Percentiles rank a stretch among this genome's conserved stretches.
Evolutionary conservation across 2,329 filamentous ascomycete genomes (phyloP).

Genomic region (Fusarium verrucosum): DNA sequence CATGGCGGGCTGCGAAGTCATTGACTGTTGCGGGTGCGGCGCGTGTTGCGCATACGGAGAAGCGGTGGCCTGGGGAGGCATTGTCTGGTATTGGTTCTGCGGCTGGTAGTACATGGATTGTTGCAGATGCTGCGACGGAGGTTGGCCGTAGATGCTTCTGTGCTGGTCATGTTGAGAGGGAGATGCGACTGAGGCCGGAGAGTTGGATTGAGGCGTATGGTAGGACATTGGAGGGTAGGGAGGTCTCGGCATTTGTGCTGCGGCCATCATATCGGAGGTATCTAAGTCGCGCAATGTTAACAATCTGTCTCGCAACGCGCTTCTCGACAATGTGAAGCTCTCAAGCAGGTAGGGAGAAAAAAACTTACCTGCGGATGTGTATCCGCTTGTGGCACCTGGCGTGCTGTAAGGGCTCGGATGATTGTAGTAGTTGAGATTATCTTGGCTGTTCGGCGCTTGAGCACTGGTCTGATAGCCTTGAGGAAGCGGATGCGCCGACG

Average conservation of each 20-base stretch:
- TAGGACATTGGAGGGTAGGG: constrained; percentile 90
- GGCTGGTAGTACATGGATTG: constrained; percentile 80
- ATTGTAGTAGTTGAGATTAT: constrained; percentile 76
- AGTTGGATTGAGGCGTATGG: constrained; percentile 94
- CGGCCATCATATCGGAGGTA: constrained; percentile 74
- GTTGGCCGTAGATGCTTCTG: constrained; percentile 84
- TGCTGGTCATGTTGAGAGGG: constrained; percentile 90
- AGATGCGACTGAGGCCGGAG: constrained; percentile 91
- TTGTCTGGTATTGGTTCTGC: constrained; percentile 70
- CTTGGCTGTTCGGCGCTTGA: constrained; percentile 70
- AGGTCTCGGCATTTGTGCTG: constrained; percentile 74
- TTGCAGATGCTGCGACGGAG: constrained; percentile 79
- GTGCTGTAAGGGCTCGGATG: constrained; percentile 86
- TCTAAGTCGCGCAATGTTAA: constrained; percentile 52
- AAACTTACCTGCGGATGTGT: constrained; percentile 83
- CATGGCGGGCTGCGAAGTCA: constrained; percentile 72
- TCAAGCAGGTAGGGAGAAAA: not conserved
- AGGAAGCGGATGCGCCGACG: constrained; percentile 71
- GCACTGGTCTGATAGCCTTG: constrained; percentile 74
- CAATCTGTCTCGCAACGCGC: constrained; percentile 12
- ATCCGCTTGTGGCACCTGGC: constrained; percentile 81
- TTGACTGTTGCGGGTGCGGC: constrained; percentile 61
- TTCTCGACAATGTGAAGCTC: not conserved
- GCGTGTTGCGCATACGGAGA: constrained; percentile 70
- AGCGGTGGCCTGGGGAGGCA: constrained; percentile 69